A percentile compares a stretch with the other conserved stretches of the same genome.
These are phyloP conservation scores for Penicillium sp. DNA, from an alignment of 2,329 filamentous ascomycete genomes.

Conservation along the genomic window DNA sequence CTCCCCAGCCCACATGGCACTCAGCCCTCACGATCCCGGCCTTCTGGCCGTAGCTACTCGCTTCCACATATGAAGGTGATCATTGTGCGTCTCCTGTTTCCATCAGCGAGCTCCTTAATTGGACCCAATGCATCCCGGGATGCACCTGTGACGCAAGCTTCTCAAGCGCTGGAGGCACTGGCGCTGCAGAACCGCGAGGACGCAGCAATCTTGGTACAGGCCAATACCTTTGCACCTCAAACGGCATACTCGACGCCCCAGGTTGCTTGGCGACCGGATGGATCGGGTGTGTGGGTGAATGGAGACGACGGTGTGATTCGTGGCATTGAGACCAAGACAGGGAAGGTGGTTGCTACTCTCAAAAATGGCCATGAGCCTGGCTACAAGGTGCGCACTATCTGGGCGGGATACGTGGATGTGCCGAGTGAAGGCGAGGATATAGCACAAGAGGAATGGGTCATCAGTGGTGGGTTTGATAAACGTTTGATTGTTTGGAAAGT, in stretches of 20 bases:
- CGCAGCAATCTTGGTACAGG: slow-evolving; percentile 56
- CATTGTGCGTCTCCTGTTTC: slow-evolving; percentile 54
- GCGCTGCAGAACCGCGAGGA: slow-evolving; percentile 53
- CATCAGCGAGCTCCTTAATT: slow-evolving; percentile 25
- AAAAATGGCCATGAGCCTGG: slow-evolving; percentile 51
- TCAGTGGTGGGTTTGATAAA: slow-evolving; percentile 62
- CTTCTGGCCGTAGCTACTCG: slow-evolving; percentile 56
- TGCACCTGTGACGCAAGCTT: slow-evolving; percentile 44
- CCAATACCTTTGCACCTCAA: slow-evolving; percentile 58
- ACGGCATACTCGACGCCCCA: slow-evolving; percentile 60
- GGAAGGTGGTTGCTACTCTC: slow-evolving; percentile 51
- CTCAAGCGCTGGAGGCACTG: slow-evolving; percentile 49
- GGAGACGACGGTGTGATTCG: slow-evolving; percentile 59
- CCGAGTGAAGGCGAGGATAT: slow-evolving; percentile 20
- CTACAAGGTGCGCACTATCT: slow-evolving; percentile 56
- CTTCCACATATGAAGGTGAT: slow-evolving; percentile 60
- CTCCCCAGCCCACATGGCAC: slow-evolving; percentile 54
- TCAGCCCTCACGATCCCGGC: slow-evolving; percentile 51
- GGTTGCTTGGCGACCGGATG: slow-evolving; percentile 58
- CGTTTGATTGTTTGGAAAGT: slow-evolving; percentile 54
- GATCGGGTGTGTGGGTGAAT: slow-evolving; percentile 59
- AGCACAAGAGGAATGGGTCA: slow-evolving; percentile 48
- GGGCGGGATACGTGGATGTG: slow-evolving; percentile 46
- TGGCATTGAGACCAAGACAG: slow-evolving; percentile 55
- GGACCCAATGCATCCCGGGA: slow-evolving; percentile 10